Conservation (phyloP, 352 stramenopile genomes). For the Phytophthora meadii region DNA sequence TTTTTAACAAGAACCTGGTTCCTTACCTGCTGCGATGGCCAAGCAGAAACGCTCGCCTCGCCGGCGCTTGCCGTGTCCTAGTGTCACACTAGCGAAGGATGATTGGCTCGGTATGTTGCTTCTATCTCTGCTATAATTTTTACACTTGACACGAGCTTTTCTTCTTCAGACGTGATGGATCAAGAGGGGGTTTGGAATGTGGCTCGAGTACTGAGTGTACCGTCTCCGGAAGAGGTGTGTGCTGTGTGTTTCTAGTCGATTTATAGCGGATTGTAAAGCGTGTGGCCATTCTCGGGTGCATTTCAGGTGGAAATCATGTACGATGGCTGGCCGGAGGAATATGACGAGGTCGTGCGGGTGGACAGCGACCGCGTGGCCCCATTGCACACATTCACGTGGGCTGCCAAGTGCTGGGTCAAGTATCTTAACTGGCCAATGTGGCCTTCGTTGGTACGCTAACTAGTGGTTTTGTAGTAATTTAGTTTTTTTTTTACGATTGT, state of each 20-base stretch:
- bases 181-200: conserved; percentile 70
- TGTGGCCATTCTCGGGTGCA: not conserved
- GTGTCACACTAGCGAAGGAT: conserved; percentile 24
- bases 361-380: conserved; percentile 67
- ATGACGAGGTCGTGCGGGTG: conserved; percentile 65
- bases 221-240: conserved; percentile 28
- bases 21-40: not conserved
- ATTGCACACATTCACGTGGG: conserved; percentile 80
- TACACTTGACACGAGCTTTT: not conserved
- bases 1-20: not conserved
- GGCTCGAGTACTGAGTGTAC: conserved; percentile 48
- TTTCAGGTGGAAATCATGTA: conserved; percentile 72
- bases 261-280: not conserved
- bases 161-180: conserved; percentile 60
- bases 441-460: conserved; percentile 56
- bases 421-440: conserved; percentile 82
- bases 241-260: not conserved
- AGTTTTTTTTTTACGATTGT: not conserved
- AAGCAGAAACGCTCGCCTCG: conserved; percentile 7
- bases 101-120: conserved; percentile 33
- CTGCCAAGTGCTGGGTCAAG: conserved; percentile 81
- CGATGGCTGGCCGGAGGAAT: conserved; percentile 67
- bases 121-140: not conserved
- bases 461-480: not conserved
- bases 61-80: not conserved